Conservation (phyloP, 2,329 filamentous ascomycete species). For the Ascochyta clinopodiicola region DNA sequence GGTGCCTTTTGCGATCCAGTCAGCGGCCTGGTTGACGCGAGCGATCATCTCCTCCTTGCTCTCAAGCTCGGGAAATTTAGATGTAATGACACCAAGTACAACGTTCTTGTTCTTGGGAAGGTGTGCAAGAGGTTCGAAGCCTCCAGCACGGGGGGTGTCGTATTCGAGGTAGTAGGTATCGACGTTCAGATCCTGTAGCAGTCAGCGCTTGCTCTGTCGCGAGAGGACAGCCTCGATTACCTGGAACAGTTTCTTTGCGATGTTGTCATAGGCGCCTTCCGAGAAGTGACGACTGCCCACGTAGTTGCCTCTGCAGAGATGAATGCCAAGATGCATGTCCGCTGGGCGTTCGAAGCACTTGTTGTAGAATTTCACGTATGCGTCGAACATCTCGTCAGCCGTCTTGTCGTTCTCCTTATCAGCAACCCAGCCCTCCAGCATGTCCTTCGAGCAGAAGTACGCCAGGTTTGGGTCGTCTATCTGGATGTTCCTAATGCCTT, state of each 20-base stretch:
- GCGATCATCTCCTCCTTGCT: constrained; percentile 56
- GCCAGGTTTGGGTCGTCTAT: constrained; percentile 58
- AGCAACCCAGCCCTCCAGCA: constrained; percentile 54
- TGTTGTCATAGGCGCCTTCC: constrained; percentile 56
- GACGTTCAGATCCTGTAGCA: constrained; percentile 44
- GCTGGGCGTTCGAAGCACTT: constrained; percentile 68
- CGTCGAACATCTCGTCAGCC: constrained; percentile 73
- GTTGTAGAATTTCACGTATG: constrained; percentile 80
- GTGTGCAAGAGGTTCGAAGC: constrained; percentile 55
- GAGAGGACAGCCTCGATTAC: constrained; percentile 19
- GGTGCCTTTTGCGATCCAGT: constrained; percentile 72
- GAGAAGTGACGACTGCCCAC: constrained; percentile 55
- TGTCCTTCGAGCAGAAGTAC: constrained; percentile 49
- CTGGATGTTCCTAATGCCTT: constrained; percentile 57
- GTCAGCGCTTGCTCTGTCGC: constrained; percentile 4
- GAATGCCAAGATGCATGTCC: constrained; percentile 79
- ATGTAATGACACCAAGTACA: constrained; percentile 55
- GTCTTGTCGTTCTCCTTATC: constrained; percentile 72
- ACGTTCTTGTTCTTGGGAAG: constrained; percentile 57
- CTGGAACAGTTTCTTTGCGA: constrained; percentile 53
- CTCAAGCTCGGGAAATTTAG: constrained; percentile 55
- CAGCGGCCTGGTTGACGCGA: constrained; percentile 60
- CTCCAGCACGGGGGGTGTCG: constrained; percentile 56
- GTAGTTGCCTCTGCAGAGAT: constrained; percentile 68
- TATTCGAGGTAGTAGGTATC: constrained; percentile 53